Conservation (phyloP, 139 green algal species). For the Ettlia oleoabundans region DNA sequence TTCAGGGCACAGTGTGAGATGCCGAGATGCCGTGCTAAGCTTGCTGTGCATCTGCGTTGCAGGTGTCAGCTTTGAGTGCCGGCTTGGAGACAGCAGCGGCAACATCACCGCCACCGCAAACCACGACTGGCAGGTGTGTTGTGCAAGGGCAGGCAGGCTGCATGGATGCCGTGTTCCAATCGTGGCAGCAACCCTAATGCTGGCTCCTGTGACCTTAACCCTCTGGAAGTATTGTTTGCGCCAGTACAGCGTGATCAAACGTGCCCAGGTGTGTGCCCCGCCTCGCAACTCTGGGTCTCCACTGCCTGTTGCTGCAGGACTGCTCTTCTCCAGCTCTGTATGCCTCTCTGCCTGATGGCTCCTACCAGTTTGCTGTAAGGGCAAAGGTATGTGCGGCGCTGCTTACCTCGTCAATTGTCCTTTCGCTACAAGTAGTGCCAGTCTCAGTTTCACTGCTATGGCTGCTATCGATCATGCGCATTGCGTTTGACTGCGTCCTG, state of each 20-base stretch:
- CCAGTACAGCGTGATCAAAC: too few relatives aligned
- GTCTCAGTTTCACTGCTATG: not conserved
- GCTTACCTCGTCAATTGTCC: not conserved
- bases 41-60: not conserved
- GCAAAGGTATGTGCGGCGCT: slow-evolving; percentile 8
- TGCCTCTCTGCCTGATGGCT: slow-evolving; percentile 44
- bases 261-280: too few relatives aligned
- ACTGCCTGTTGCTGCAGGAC: not conserved
- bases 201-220: too few relatives aligned
- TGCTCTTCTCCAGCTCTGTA: slow-evolving; percentile 55
- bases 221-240: too few relatives aligned
- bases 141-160: not conserved
- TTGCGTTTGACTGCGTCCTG: too few relatives aligned
- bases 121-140: slow-evolving; percentile 13
- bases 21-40: too few relatives aligned
- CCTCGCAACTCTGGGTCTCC: not conserved
- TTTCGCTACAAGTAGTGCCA: slow-evolving; percentile 2
- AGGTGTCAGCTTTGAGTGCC: slow-evolving; percentile 24
- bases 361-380: slow-evolving; percentile 63
- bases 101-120: not conserved
- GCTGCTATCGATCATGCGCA: too few relatives aligned
- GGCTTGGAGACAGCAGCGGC: slow-evolving; percentile 18
- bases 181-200: too few relatives aligned
- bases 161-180: too few relatives aligned
- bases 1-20: too few relatives aligned